Percentiles rank a stretch among this genome's conserved stretches.
phyloP scores from a whole-genome alignment of 345 rosid genomes.

The Eucalyptus curtisii region DNA sequence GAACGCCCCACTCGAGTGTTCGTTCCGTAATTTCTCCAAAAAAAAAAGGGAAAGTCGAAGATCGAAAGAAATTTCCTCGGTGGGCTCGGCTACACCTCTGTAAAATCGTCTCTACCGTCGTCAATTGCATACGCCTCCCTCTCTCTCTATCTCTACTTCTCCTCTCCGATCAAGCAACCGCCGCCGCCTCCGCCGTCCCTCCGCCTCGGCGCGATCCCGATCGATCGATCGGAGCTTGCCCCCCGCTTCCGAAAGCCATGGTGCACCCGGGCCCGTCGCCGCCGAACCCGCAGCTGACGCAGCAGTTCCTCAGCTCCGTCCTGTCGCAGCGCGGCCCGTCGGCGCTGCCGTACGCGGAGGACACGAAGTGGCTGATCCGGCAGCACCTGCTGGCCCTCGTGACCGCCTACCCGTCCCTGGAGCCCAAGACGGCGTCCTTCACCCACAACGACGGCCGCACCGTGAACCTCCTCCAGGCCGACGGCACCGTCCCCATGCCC shows the following conservation, averaged over 20 bases:
- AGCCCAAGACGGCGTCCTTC: constrained; percentile 77
- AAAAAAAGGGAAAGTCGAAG: not conserved
- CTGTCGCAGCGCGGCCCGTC: constrained; percentile 84
- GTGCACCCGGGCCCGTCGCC: not conserved
- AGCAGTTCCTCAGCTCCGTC: constrained; percentile 69
- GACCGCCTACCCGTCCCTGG: constrained; percentile 50
- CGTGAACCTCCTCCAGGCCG: constrained; percentile 82
- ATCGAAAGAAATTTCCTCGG: not conserved
- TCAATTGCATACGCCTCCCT: not conserved
- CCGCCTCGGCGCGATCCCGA: not conserved
- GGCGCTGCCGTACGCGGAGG: constrained; percentile 67
- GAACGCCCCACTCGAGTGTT: not conserved
- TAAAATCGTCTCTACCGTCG: not conserved
- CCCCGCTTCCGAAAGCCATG: not conserved
- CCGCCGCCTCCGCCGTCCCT: fast-evolving
- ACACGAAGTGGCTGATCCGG: constrained; percentile 80
- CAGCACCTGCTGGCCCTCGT: constrained; percentile 68
- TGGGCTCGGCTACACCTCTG: not conserved
- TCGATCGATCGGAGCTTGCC: not conserved
- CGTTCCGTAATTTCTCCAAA: not conserved
- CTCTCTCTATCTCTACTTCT: not conserved
- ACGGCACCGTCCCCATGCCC: constrained; percentile 78
- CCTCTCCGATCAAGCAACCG: not conserved
- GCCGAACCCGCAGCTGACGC: constrained; percentile 40
- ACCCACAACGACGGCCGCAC: constrained; percentile 97